Evolutionary conservation across 2,329 filamentous ascomycete genomes (phyloP).

Genomic region (Fusarium anthophilum): DNA sequence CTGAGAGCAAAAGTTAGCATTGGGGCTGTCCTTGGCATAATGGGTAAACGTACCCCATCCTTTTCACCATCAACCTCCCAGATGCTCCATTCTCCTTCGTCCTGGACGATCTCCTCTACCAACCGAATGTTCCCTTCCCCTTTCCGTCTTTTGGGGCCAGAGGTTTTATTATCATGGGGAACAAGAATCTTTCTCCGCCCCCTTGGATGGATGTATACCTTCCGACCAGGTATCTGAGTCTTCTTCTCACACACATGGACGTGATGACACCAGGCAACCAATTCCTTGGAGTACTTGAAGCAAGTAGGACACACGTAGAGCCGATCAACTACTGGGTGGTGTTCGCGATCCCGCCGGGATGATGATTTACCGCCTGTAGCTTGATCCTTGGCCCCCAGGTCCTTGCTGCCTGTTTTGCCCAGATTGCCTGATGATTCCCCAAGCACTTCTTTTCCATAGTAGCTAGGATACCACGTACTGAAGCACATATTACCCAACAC

Average conservation of each 20-base stretch:
- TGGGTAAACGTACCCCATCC: conserved; percentile 67
- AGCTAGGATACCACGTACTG: conserved; percentile 91
- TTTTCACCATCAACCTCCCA: conserved; percentile 94
- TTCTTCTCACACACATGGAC: conserved; percentile 65
- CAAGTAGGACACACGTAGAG: conserved; percentile 92
- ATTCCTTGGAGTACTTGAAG: conserved; percentile 85
- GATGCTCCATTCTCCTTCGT: conserved; percentile 82
- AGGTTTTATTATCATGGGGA: conserved; percentile 44
- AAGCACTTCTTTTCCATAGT: conserved; percentile 79
- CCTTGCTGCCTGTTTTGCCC: conserved; percentile 43
- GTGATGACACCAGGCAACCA: conserved; percentile 67
- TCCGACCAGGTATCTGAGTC: conserved; percentile 68
- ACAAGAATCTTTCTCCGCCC: conserved; percentile 54
- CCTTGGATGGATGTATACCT: conserved; percentile 75
- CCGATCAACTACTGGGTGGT: conserved; percentile 64
- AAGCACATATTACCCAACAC: conserved; percentile 86
- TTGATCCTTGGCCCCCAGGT: conserved; percentile 43
- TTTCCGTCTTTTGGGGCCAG: conserved; percentile 51
- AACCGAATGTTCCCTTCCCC: conserved; percentile 50
- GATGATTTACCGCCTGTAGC: conserved; percentile 38
- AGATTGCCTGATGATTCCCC: conserved; percentile 56
- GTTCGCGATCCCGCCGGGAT: conserved; percentile 49
- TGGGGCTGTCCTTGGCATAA: background rate
- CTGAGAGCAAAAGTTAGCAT: conserved; percentile 47
- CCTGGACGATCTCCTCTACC: conserved; percentile 56